Evolutionary conservation across 225 moss, liverwort and hornwort species (phyloP), one percentile per base, ranked within the genome.

Genomic region (Polytrichum commune): DNA sequence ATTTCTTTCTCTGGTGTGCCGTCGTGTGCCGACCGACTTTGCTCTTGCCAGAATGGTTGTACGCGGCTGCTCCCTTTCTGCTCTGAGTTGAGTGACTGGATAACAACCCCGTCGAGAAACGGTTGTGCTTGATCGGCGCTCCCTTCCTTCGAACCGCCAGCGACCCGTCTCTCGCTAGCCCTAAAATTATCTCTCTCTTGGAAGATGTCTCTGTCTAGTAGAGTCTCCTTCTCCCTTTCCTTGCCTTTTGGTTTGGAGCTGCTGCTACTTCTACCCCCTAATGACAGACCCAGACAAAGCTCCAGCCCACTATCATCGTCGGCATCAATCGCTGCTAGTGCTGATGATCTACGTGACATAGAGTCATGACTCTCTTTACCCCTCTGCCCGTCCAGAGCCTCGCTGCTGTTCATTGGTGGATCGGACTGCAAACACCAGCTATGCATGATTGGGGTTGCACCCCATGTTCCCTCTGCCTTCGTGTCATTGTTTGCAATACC

Each of bases 241-340:
- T 69, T 88, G 60, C 69, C 83, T 74, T 76, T 91, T 1, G 77
- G 53, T 75, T 90, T 93, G 0, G 74, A 6, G 71, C 82, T 91
- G 46, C 32, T 72, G 25, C 79, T 84, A 67, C 82, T 77, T 27
- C 81, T 76, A 55, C 91, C 89, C 38, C 93, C 93, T 27, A 94
- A 80, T 6, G 93, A 94, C 26, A 91, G 68, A 19, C 93, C 93
- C 56, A 94, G 72, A 72, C 84, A 82, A 71, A 94, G 77, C 85
- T 94, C 93, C 28, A 94, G 86, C 68, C 92, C 92, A 55, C 93
- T 86, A 53, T 94, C 93, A 58, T 92, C 92, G 29, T 88, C 88
- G 18, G 68, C 70, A 55, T 89, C 93, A 29, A 70, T 81, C 26
- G 54, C 71, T 65, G 75, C 62, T 55, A 46, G 24, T 22, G 54